Conservation (phyloP, 2,329 filamentous ascomycete species). For the Verticillium albo-atrum region DNA sequence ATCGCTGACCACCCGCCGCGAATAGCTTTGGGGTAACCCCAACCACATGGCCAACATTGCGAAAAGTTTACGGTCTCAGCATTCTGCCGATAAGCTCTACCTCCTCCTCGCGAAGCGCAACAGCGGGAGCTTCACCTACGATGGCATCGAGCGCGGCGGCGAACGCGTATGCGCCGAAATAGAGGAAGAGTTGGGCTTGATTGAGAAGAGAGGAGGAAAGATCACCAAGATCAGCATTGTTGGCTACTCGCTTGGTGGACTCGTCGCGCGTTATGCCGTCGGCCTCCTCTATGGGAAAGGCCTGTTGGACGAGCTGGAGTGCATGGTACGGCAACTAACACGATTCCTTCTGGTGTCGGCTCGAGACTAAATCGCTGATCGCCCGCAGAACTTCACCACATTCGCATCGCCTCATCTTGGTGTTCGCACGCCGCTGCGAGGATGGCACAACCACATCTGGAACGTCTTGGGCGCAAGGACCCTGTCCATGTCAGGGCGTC, state of each 20-base stretch:
- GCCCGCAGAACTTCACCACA: constrained; percentile 75
- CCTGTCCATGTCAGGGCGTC: constrained; percentile 76
- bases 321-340: constrained; percentile 49
- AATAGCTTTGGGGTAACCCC: constrained; percentile 73
- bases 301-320: constrained; percentile 72
- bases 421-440: constrained; percentile 65
- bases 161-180: constrained; percentile 65
- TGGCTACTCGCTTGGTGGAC: constrained; percentile 84
- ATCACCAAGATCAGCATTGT: constrained; percentile 81
- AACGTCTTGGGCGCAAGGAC: constrained; percentile 82
- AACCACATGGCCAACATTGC: constrained; percentile 66
- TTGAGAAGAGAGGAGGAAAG: constrained; percentile 58
- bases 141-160: constrained; percentile 64
- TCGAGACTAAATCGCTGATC: constrained; percentile 4
- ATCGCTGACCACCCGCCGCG: background rate
- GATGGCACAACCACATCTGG: constrained; percentile 64
- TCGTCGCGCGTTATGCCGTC: constrained; percentile 81
- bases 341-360: constrained; percentile 7
- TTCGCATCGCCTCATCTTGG: constrained; percentile 84
- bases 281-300: constrained; percentile 80
- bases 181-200: constrained; percentile 54
- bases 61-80: constrained; percentile 56
- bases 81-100: constrained; percentile 60
- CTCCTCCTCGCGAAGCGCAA: constrained; percentile 71
- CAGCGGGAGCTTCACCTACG: constrained; percentile 66